A percentile compares a stretch with the other conserved stretches of the same genome.
Conservation (phyloP, 352 stramenopile genomes). For the Phytophthora vignae region DNA sequence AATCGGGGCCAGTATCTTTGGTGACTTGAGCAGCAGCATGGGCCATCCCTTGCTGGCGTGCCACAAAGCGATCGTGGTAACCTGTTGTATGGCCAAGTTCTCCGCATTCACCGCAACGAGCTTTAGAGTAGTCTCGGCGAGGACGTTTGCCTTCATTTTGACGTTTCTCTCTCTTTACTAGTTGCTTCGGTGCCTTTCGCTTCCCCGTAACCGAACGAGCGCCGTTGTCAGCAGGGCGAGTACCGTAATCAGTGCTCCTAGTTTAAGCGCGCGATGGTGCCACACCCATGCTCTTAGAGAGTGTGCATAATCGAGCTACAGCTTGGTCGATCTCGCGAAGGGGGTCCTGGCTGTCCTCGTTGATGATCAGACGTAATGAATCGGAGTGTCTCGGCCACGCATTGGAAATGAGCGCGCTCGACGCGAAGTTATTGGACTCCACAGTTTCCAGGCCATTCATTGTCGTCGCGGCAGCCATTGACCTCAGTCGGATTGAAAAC, state of each 20-base stretch:
- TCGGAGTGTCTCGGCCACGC: background rate
- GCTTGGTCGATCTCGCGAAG: background rate
- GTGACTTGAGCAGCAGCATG: background rate
- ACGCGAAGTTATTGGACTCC: background rate
- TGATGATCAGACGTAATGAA: background rate
- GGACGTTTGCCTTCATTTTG: background rate
- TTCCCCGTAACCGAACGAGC: background rate
- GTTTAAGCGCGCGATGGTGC: background rate
- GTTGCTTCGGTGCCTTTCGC: background rate
- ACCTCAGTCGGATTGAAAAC: background rate
- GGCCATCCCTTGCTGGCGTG: background rate
- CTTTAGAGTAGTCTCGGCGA: slow-evolving; percentile 3
- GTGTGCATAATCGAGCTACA: background rate
- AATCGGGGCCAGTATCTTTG: too few species aligned
- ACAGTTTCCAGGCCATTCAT: background rate
- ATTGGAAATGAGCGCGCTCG: background rate
- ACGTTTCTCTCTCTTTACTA: background rate
- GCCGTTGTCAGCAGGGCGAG: too few species aligned
- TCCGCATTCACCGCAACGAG: slow-evolving; percentile 2
- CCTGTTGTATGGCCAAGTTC: slow-evolving; percentile 13
- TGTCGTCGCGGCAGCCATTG: background rate
- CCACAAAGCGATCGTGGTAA: slow-evolving; percentile 10
- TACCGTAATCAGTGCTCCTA: too few species aligned
- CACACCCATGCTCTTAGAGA: background rate
- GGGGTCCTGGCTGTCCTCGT: background rate